A percentile compares a stretch with the other conserved stretches of the same genome.
Evolutionary conservation across 2,329 filamentous ascomycete species (phyloP).

Genomic region (Periconia sp.): DNA sequence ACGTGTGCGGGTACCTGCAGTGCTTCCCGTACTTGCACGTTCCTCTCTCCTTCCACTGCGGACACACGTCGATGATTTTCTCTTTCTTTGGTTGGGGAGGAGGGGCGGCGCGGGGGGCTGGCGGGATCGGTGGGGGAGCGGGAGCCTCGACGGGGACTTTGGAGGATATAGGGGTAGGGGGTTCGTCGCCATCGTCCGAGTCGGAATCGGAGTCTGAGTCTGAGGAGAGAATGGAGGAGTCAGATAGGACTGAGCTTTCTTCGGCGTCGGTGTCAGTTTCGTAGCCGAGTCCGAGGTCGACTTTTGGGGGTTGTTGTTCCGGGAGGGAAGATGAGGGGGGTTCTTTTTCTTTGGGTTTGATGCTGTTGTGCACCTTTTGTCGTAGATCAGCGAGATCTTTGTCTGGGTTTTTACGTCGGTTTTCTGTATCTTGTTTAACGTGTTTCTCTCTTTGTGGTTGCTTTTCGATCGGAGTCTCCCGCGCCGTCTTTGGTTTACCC

Average conservation of each 20-base stretch:
- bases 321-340: conserved; percentile 21
- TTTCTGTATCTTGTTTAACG: conserved; percentile 5
- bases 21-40: conserved; percentile 28
- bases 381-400: conserved; percentile 37
- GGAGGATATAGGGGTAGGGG: conserved; percentile 43
- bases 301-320: conserved; percentile 23
- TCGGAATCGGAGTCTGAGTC: conserved; percentile 28
- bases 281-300: conserved; percentile 8
- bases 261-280: not conserved
- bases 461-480: conserved; percentile 4
- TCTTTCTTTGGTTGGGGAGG: conserved; percentile 7
- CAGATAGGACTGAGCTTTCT: conserved; percentile 14
- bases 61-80: conserved; percentile 19
- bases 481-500: conserved; percentile 19
- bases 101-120: conserved; percentile 2
- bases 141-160: conserved; percentile 28
- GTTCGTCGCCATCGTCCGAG: conserved; percentile 33
- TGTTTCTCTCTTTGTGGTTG: conserved; percentile 1
- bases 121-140: conserved; percentile 16
- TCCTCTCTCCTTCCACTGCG: conserved; percentile 26
- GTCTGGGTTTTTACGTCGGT: conserved; percentile 3
- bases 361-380: conserved; percentile 37
- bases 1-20: conserved; percentile 29
- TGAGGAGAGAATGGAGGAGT: not conserved
- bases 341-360: conserved; percentile 24